phyloP scores from a whole-genome alignment of 2,329 filamentous ascomycete genomes.

The Fusarium palustre region DNA sequence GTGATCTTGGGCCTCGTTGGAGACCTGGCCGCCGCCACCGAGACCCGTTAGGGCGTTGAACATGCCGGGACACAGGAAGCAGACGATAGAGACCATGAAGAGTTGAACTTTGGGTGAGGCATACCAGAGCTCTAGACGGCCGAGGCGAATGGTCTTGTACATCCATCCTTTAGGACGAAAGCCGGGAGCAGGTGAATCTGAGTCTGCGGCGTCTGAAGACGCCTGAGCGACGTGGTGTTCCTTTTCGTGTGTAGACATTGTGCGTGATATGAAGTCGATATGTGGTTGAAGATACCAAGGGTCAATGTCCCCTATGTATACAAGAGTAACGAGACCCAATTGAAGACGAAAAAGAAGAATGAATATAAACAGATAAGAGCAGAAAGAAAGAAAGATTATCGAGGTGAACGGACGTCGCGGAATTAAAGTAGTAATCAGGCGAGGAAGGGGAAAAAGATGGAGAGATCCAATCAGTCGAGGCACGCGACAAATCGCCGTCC shows the following conservation, averaged over 20 bases:
- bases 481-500: slow-evolving; percentile 26
- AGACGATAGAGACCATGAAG: slow-evolving; percentile 69
- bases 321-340: background rate
- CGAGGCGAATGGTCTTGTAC: slow-evolving; percentile 71
- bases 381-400: background rate
- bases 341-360: slow-evolving; percentile 8
- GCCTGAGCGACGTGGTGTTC: slow-evolving; percentile 34
- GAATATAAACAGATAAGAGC: background rate
- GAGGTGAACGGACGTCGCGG: slow-evolving; percentile 12
- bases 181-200: slow-evolving; percentile 16
- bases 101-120: slow-evolving; percentile 80
- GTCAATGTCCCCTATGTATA: slow-evolving; percentile 20
- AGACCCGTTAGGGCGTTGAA: slow-evolving; percentile 76
- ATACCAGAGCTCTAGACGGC: slow-evolving; percentile 71
- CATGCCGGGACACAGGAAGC: slow-evolving; percentile 77
- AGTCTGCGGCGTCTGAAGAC: slow-evolving; percentile 29
- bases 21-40: slow-evolving; percentile 68
- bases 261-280: slow-evolving; percentile 1
- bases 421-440: slow-evolving; percentile 34
- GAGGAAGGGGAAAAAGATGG: slow-evolving; percentile 13
- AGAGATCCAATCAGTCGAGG: slow-evolving; percentile 25
- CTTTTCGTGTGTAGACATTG: slow-evolving; percentile 48
- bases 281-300: background rate
- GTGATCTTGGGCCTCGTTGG: slow-evolving; percentile 67
- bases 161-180: slow-evolving; percentile 69